Evolutionary conservation across 1,139 yeast genomes (phyloP).

Genomic region (Hyphopichia buzzinii): DNA sequence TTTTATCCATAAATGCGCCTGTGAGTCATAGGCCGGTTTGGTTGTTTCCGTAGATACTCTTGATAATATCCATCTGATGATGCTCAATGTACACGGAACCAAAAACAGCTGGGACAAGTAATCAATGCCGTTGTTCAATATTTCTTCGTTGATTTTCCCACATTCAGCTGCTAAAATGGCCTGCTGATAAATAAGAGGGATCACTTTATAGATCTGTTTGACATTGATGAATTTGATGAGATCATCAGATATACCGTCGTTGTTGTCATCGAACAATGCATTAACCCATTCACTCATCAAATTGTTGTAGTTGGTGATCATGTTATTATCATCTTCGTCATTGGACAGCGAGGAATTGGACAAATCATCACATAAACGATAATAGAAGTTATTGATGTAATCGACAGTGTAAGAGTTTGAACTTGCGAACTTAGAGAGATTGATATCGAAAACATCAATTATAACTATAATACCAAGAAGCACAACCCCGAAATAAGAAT

Average conservation of each 20-base stretch:
- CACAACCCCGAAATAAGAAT: conserved; percentile 63
- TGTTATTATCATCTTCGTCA: conserved; percentile 30
- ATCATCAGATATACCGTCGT: conserved; percentile 86
- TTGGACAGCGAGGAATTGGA: conserved; percentile 13
- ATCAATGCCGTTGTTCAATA: conserved; percentile 42
- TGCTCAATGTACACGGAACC: conserved; percentile 37
- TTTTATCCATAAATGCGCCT: conserved; percentile 9
- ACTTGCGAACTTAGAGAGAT: conserved; percentile 22
- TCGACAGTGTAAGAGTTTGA: conserved; percentile 33
- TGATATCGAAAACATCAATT: conserved; percentile 43
- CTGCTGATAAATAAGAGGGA: conserved; percentile 75
- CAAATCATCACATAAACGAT: conserved; percentile 31
- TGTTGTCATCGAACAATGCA: conserved; percentile 67
- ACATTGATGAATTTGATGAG: conserved; percentile 65
- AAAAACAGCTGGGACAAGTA: conserved; percentile 44
- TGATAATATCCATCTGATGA: conserved; percentile 32
- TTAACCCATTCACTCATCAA: conserved; percentile 74
- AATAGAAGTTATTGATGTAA: conserved; percentile 34
- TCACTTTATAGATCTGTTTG: conserved; percentile 63
- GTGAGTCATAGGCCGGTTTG: background rate
- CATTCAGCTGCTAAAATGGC: conserved; percentile 61
- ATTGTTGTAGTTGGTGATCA: conserved; percentile 38
- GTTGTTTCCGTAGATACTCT: conserved; percentile 11
- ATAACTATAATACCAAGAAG: conserved; percentile 50
- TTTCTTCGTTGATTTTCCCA: conserved; percentile 42